A percentile compares a stretch with the other conserved stretches of the same genome.
These are phyloP conservation scores for Exophiala sp. DNA, from an alignment of 2,329 filamentous ascomycete species.

Conservation along the genomic window DNA sequence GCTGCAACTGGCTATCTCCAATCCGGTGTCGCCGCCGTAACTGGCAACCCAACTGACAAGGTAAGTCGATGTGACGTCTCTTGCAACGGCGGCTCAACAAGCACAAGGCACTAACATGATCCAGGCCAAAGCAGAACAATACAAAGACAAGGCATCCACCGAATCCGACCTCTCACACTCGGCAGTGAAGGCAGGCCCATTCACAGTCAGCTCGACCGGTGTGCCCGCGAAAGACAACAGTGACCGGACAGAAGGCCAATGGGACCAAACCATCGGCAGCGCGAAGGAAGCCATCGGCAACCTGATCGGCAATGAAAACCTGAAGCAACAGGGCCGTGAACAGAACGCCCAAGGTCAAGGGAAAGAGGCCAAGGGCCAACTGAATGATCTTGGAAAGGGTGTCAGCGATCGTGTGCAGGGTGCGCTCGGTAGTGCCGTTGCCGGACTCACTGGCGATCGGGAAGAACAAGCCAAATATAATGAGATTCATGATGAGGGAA, in stretches of 20 bases:
- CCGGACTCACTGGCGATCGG: slow-evolving; percentile 67
- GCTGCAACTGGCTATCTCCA: slow-evolving; percentile 67
- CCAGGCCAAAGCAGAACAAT: slow-evolving; percentile 52
- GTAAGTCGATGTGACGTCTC: slow-evolving; percentile 36
- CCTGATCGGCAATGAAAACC: slow-evolving; percentile 64
- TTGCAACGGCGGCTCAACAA: background rate
- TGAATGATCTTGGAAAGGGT: slow-evolving; percentile 67
- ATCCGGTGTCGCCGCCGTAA: slow-evolving; percentile 63
- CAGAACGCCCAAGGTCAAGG: slow-evolving; percentile 77
- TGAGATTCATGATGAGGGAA: slow-evolving; percentile 67
- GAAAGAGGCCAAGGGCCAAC: slow-evolving; percentile 76
- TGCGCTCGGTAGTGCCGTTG: slow-evolving; percentile 62
- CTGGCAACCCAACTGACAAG: slow-evolving; percentile 65
- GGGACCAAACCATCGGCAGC: slow-evolving; percentile 81
- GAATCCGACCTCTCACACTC: slow-evolving; percentile 71
- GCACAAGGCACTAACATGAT: background rate
- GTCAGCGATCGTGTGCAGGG: slow-evolving; percentile 62
- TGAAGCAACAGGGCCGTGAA: slow-evolving; percentile 67
- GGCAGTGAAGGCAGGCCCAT: slow-evolving; percentile 65
- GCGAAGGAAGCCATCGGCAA: slow-evolving; percentile 77
- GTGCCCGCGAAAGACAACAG: slow-evolving; percentile 65
- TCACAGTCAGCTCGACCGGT: slow-evolving; percentile 63
- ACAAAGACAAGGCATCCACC: slow-evolving; percentile 58
- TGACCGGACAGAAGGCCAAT: slow-evolving; percentile 64
- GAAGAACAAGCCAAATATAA: slow-evolving; percentile 57